phyloP scores from a whole-genome alignment of 495 filamentous ascomycete genomes.

The Thozetella sp. region DNA sequence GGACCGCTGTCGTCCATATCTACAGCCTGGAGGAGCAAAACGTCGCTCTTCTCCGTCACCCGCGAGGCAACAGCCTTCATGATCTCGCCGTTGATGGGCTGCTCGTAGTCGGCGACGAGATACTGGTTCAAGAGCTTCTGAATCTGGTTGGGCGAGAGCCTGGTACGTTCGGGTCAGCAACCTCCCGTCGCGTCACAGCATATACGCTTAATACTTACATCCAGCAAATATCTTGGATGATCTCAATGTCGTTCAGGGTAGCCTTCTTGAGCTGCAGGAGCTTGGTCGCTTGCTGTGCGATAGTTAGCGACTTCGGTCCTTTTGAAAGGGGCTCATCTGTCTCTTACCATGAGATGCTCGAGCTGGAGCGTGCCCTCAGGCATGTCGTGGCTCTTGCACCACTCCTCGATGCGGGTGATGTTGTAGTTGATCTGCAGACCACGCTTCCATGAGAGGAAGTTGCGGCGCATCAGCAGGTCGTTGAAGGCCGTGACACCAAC shows the following conservation, averaged over 20 bases:
- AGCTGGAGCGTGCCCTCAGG: slow-evolving; percentile 96
- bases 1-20: slow-evolving; percentile 99
- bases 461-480: slow-evolving; percentile 94
- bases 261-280: slow-evolving; percentile 98
- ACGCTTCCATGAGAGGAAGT: slow-evolving; percentile 99
- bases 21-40: slow-evolving; percentile 87
- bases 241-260: slow-evolving; percentile 98
- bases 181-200: not conserved
- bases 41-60: slow-evolving; percentile 98
- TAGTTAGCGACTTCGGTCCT: slow-evolving; percentile 22
- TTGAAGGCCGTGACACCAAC: slow-evolving; percentile 99
- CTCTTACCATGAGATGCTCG: slow-evolving; percentile 91
- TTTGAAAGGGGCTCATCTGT: not conserved
- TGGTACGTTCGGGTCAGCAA: slow-evolving; percentile 25
- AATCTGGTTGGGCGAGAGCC: slow-evolving; percentile 98
- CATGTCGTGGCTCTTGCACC: slow-evolving; percentile 99
- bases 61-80: slow-evolving; percentile 99
- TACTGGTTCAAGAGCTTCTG: slow-evolving; percentile 99
- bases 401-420: slow-evolving; percentile 98
- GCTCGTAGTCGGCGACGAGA: slow-evolving; percentile 97
- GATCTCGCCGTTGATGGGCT: slow-evolving; percentile 99
- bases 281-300: slow-evolving; percentile 88
- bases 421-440: slow-evolving; percentile 99
- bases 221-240: slow-evolving; percentile 99
- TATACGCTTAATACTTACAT: slow-evolving; percentile 71